Evolutionary conservation across 2,329 filamentous ascomycete genomes (phyloP), one percentile per base, ranked within the genome.

Genomic region (Sclerotinia nivalis): DNA sequence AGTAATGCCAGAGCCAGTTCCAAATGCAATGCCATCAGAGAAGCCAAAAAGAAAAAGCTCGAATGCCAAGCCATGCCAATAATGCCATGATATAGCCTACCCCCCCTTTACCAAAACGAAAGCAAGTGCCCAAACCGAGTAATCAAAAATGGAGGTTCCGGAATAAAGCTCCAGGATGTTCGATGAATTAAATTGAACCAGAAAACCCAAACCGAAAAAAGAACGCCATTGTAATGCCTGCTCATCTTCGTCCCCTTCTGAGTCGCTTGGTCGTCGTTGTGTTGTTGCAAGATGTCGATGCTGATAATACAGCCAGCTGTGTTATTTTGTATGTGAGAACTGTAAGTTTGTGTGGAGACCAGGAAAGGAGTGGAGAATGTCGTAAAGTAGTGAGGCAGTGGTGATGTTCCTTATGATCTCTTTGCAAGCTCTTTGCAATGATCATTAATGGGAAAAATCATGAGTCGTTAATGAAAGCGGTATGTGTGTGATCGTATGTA

Each of bases 21-120:
- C 52, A 50, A 59, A 50, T 60, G 43, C 66, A 68, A 60, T 68
- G 66, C 55, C 65, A 59, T 67, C 65, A 67, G 28, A 67, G 45
- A 67, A 67, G 25, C 31, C 40, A 47, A 67, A 58, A 60, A 49
- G 28, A 55, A 66, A 66, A 56, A 66, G 40, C 64, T 34, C 40
- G 28, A 68, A 68, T 68, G 55, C 66, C 55, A 61, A 62, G 66
- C 66, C 55, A 68, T 68, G 66, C 66, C 52, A 49, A 68, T 43
- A 50, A 64, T 64, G 60, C 60, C 60, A 64, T 64, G 60, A 62
- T 62, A 56, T 49, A 61, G 66, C 66, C 66, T 47, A 49, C 55
- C 66, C 47, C 54, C 55, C 37, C 40, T 43, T 68, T 49, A 34
- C 66, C 43, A 68, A 68, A 50, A 68, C 43, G 66, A 68, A 59